phyloP scores from a whole-genome alignment of 2,329 filamentous ascomycete genomes.

The Botrytis medusae region DNA sequence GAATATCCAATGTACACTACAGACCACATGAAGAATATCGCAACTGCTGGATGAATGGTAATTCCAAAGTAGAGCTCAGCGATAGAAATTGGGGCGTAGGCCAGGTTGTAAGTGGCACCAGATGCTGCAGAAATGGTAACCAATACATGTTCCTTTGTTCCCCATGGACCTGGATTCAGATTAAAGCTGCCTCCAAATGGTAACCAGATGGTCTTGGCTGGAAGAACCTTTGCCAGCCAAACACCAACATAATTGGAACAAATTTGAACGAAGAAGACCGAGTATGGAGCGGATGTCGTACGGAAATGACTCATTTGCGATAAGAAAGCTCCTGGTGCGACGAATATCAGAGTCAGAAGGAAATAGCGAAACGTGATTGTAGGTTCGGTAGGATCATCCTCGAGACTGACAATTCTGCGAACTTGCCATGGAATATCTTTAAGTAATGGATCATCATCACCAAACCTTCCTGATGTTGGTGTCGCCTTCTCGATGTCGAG shows the following conservation, averaged over 20 bases:
- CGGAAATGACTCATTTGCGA: constrained; percentile 57
- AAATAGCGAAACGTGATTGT: constrained; percentile 62
- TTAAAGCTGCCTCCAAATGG: constrained; percentile 45
- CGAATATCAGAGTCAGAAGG: constrained; percentile 54
- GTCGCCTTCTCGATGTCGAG: constrained; percentile 18
- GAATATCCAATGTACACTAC: constrained; percentile 60
- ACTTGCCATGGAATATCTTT: constrained; percentile 55
- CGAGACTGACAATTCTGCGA: constrained; percentile 56
- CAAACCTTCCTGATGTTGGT: constrained; percentile 12
- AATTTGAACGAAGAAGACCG: constrained; percentile 61
- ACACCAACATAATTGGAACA: constrained; percentile 50
- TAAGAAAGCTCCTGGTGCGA: constrained; percentile 57
- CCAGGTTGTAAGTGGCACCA: constrained; percentile 53
- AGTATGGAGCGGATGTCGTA: constrained; percentile 54
- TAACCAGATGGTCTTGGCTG: constrained; percentile 47
- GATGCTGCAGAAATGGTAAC: constrained; percentile 50
- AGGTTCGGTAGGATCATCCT: constrained; percentile 55
- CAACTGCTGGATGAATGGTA: constrained; percentile 52
- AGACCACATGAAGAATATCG: constrained; percentile 60
- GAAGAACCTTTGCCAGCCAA: constrained; percentile 46
- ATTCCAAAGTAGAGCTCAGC: constrained; percentile 58
- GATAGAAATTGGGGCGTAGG: constrained; percentile 53
- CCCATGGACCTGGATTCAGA: constrained; percentile 38
- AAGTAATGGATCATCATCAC: constrained; percentile 52
- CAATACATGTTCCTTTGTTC: constrained; percentile 37